Evolutionary conservation across 192 early-diverging fungal genomes (phyloP), one percentile per base, ranked within the genome.

Genomic region (Phycomyces nitens): DNA sequence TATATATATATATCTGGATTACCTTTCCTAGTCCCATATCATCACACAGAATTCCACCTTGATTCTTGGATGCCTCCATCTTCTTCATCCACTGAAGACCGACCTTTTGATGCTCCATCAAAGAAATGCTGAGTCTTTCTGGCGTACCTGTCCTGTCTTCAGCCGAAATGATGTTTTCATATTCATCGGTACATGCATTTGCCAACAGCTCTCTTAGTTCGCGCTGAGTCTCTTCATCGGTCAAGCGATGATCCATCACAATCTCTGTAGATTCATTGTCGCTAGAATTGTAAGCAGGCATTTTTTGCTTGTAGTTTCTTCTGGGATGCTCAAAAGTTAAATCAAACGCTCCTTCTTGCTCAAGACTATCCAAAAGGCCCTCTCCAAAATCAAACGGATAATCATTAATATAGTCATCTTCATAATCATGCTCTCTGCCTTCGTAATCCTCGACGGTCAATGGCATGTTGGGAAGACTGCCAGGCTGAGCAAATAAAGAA

Each of bases 11-110:
- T 47, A 38, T 47, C 14, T 18, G 16, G 24, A 34, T 38, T 60
- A 70, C 69, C 20, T 94, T 90, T 5, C 87, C 87, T 44, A 88
- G 66, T 14, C 86, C 89, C 87, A 87, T 87, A 56, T 89, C 87
- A 62, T 89, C 87, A 1, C 78, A 82, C 0, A 89, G 66, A 42
- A 87, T 77, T 6, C 87, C 87, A 38, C 87, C 87, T 3, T 72
- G 67, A 39, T 76, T 77, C 12, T 50, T 53, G 3, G 65, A 63
- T 10, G 59, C 56, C 51, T 88, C 87, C 76, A 79, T 79, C 26
- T 77, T 73, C 21, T 68, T 65, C 71, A 88, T 74, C 87, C 87
- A 88, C 1, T 77, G 70, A 23, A 88, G 56, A 3, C 82, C 86
- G 56, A 76, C 76, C 47, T 79, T 79, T 68, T 88, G 86, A 57